Evolutionary conservation across 306 rosid species (phyloP), one percentile per base, ranked within the genome.

Genomic region (Citrullus colocynthis): DNA sequence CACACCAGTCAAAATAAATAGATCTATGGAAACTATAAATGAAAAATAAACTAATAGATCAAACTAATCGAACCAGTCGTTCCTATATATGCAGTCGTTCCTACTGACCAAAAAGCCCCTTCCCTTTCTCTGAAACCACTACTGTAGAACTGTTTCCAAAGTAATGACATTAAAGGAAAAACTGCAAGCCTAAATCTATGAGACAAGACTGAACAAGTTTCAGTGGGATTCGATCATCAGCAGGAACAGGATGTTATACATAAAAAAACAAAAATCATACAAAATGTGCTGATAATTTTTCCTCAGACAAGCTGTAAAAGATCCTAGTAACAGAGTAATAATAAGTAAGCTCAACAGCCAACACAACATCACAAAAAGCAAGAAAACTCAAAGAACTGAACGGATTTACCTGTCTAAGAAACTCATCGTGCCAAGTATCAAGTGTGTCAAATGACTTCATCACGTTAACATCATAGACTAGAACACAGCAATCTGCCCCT

Each of bases 391-490:
- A 61, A 41, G 48, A 64, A 77, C 69, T 67, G 44, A 67, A 75
- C 52, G 3, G 60, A 78, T 3, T 51, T 34, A 91, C 97, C 97
- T 91, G 97, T 79, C 88, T 94, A 67, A 94, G 97, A 90, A 94
- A 94, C 86, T 94, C 98, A 85, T 90, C 98, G 1, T 94, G 98
- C 97, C 97, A 91, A 83, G 82, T 94, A 28, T 94, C 96, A 77
- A 94, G 98, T 45, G 93, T 85, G 78, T 94, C 98, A 76, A 94
- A 94, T 24, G 98, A 91, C 87, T 84, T 91, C 98, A 88, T 87
- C 48, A 94, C 91, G 17, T 91, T 94, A 71, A 94, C 97, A 80
- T 94, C 98, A 76, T 91, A 94, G 15, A 89, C 98, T 15, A 94
- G 88, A 76, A 91, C 96, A 74, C 98, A 94, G 83, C 98, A 94